Percentiles rank a stretch among this genome's conserved stretches.
Conservation (phyloP, 2,329 filamentous ascomycete species). For the Colletotrichum endophyticum region DNA sequence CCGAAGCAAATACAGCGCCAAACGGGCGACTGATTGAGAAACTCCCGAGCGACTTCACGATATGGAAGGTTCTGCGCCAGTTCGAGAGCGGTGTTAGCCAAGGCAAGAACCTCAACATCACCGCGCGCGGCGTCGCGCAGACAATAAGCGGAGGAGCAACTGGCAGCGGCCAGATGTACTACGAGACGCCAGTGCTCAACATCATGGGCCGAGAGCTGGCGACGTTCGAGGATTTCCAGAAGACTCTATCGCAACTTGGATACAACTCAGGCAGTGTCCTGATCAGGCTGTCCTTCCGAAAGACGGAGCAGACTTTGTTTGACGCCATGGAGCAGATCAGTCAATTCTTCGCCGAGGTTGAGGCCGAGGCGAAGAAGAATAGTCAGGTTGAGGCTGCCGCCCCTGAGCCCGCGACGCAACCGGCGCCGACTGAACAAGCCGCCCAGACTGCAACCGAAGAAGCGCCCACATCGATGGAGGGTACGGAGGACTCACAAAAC, state of each 20-base stretch:
- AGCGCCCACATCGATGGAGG: neutral
- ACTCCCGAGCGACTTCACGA: conserved; percentile 83
- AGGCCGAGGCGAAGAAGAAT: conserved; percentile 27
- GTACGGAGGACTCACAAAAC: neutral
- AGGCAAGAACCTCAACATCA: conserved; percentile 76
- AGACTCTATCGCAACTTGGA: conserved; percentile 85
- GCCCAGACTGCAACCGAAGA: conserved; percentile 2
- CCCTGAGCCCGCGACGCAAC: conserved; percentile 12
- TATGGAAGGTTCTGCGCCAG: conserved; percentile 90
- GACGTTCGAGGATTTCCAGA: conserved; percentile 82
- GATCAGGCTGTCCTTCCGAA: conserved; percentile 77
- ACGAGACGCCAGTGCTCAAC: conserved; percentile 85
- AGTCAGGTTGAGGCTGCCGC: conserved; percentile 13
- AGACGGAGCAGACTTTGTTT: conserved; percentile 78
- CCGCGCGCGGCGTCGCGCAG: conserved; percentile 77
- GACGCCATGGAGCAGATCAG: conserved; percentile 85
- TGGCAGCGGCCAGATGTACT: conserved; percentile 79
- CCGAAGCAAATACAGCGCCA: conserved; percentile 67
- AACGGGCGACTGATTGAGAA: conserved; percentile 79
- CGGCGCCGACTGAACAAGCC: conserved; percentile 11
- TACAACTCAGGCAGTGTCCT: conserved; percentile 84
- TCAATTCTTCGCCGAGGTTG: conserved; percentile 69
- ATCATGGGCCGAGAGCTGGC: conserved; percentile 82
- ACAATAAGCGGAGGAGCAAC: conserved; percentile 55
- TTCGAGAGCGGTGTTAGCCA: conserved; percentile 78